phyloP scores from a whole-genome alignment of 306 rosid species.

The Begonia peltatifolia region DNA sequence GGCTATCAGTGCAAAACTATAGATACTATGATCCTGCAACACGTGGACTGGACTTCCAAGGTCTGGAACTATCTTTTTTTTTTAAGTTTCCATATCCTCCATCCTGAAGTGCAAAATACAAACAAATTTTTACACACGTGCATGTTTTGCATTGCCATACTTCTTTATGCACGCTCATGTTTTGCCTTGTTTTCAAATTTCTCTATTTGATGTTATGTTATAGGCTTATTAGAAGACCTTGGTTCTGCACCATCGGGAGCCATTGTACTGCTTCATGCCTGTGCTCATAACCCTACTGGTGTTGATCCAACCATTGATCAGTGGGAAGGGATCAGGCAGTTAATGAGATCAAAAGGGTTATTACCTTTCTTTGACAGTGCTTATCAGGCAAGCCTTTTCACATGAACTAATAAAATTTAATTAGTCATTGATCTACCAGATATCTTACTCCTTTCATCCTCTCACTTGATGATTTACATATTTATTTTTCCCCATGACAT shows the following conservation, averaged over 20 bases:
- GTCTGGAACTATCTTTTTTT: conserved; percentile 14
- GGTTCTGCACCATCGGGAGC: conserved; percentile 91
- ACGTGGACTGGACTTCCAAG: conserved; percentile 86
- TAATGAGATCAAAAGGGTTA: conserved; percentile 62
- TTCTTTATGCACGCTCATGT: too few relatives aligned
- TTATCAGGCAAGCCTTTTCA: conserved; percentile 46
- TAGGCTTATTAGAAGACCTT: conserved; percentile 91
- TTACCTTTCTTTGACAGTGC: conserved; percentile 99
- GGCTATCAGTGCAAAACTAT: conserved; percentile 69
- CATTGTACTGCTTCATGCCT: conserved; percentile 81
- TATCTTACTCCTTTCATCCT: neutral
- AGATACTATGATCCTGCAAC: conserved; percentile 92
- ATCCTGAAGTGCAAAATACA: too few relatives aligned
- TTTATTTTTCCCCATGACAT: conserved; percentile 2
- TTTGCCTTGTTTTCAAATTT: too few relatives aligned
- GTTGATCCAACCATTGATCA: conserved; percentile 95
- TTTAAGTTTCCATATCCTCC: too few relatives aligned
- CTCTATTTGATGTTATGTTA: too few relatives aligned
- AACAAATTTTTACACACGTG: too few relatives aligned
- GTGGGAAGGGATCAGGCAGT: conserved; percentile 92
- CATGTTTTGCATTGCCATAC: too few relatives aligned
- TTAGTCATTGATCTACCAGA: neutral
- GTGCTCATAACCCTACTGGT: conserved; percentile 98
- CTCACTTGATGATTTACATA: neutral
- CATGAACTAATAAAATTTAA: conserved; percentile 1